Evolutionary conservation across 257 asterid genomes (phyloP).

Genomic region (Salvia hispanica): DNA sequence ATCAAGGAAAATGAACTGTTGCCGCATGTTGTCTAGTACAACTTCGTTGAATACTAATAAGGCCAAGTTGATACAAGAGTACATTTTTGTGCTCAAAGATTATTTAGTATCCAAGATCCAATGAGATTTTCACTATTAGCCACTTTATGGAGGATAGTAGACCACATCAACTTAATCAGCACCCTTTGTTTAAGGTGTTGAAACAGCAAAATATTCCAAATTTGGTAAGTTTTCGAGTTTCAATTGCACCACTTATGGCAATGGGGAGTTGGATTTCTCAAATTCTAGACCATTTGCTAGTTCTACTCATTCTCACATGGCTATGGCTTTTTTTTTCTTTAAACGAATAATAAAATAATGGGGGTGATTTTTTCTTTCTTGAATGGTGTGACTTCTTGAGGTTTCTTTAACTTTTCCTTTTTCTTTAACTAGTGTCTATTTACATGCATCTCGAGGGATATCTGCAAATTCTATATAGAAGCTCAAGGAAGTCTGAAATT

Average conservation of each 20-base stretch:
- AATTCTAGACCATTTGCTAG: slow-evolving; percentile 39
- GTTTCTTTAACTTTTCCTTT: not conserved
- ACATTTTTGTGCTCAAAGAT: slow-evolving; percentile 4
- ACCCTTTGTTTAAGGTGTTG: slow-evolving; percentile 25
- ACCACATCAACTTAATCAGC: slow-evolving; percentile 37
- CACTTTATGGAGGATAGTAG: slow-evolving; percentile 50
- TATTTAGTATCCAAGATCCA: slow-evolving; percentile 38
- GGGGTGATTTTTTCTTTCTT: slow-evolving; percentile 32
- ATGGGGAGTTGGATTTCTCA: slow-evolving; percentile 34
- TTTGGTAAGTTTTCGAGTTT: slow-evolving; percentile 41
- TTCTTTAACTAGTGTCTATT: slow-evolving; percentile 19
- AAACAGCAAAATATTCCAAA: slow-evolving; percentile 39
- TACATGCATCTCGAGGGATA: slow-evolving; percentile 63
- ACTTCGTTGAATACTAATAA: not conserved
- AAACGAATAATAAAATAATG: not conserved
- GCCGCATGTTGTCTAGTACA: slow-evolving; percentile 22
- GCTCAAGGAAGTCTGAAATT: slow-evolving; percentile 21
- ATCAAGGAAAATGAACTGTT: not conserved
- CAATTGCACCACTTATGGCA: slow-evolving; percentile 29
- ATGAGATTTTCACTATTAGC: slow-evolving; percentile 30
- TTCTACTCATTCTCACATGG: slow-evolving; percentile 47
- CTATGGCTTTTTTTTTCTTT: not conserved
- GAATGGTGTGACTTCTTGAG: slow-evolving; percentile 39
- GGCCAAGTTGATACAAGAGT: slow-evolving; percentile 23
- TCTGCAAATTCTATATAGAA: slow-evolving; percentile 33